Evolutionary conservation across 768 basidiomycete species (phyloP).

Genomic region (Rhizopogon vulgaris): DNA sequence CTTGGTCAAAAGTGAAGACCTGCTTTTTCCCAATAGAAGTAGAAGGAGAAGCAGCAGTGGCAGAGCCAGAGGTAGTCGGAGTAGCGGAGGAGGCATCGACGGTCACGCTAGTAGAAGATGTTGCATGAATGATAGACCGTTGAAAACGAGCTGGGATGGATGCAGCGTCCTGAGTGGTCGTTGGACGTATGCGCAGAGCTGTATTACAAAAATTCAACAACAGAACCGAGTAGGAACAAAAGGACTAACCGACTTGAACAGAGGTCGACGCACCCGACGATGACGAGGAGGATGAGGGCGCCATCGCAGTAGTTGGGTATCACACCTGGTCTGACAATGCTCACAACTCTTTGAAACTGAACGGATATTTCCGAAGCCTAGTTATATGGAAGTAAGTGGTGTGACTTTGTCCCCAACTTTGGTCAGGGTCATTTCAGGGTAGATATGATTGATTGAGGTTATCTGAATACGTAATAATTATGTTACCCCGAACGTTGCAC

Average conservation of each 20-base stretch:
- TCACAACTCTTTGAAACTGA: not conserved
- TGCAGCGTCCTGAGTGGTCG: conserved; percentile 74
- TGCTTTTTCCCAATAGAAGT: conserved; percentile 68
- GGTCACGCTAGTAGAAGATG: conserved; percentile 67
- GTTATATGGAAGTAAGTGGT: not conserved
- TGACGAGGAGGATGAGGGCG: conserved; percentile 65
- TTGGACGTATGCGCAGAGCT: conserved; percentile 90
- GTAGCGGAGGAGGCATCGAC: conserved; percentile 66
- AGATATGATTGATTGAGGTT: too few relatives aligned
- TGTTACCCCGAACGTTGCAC: too few relatives aligned
- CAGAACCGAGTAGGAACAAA: not conserved
- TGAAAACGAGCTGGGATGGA: conserved; percentile 95
- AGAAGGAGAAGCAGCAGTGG: conserved; percentile 41
- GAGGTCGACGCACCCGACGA: conserved; percentile 66
- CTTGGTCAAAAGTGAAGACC: conserved; percentile 89
- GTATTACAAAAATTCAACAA: conserved; percentile 16
- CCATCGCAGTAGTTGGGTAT: conserved; percentile 44
- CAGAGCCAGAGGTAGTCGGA: conserved; percentile 44
- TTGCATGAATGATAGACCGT: conserved; percentile 77
- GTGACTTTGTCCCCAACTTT: too few relatives aligned
- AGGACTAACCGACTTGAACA: conserved; percentile 87
- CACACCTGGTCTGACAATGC: conserved; percentile 1
- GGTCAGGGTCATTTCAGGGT: too few relatives aligned
- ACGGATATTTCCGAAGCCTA: not conserved
- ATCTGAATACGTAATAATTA: too few relatives aligned